Evolutionary conservation across 768 basidiomycete species (phyloP), one percentile per base, ranked within the genome.

Genomic region (Macrocybe gigantea): DNA sequence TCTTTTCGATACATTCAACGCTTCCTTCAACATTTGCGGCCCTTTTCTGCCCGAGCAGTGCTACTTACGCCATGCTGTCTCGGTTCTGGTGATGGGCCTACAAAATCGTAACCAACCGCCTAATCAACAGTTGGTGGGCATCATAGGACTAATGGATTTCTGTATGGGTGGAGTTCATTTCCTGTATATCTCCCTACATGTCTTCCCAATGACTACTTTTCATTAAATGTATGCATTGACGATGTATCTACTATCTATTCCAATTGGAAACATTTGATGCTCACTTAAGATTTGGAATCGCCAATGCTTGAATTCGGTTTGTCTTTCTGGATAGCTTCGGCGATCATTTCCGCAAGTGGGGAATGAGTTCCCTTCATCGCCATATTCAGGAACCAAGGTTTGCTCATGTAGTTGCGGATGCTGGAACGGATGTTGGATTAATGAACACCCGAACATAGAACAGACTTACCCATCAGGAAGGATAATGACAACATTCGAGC

Each of bases 401-500:
- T 94, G 68, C 86, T 87, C 82, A 95, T 93, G 60, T 95, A 95
- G 63, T 95, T 95, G 56, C 93, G 79, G 47, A 96, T 83, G 1
- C 93, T 92, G 53, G 12, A 31, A 22, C n/a, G 37, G 8, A 12
- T 34, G 2, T 10, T 3, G 44, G 34, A 58, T 42, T 36, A 44
- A 33, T 33, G 36, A 33, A 15, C 11, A 46, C 47, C 11, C 35
- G 44, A 45, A 41, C 8, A 11, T 43, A 56, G 12, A 41, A 13
- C 14, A 6, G 39, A 69, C 87, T 66, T 56, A 91, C 91, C 91
- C 93, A 59, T 99, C 96, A 34, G 96, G 82, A 7, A 96, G 69
- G 30, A 99, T 56, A 0, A 97, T 75, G 0, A 99, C 90, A 6
- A 96, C 91, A 58, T 98, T 99, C 64, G 73, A 72, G 9, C 88